Percentiles rank a stretch among this genome's conserved stretches.
Conservation (phyloP, 495 filamentous ascomycete genomes). For the Hypoxylon fuscum region DNA sequence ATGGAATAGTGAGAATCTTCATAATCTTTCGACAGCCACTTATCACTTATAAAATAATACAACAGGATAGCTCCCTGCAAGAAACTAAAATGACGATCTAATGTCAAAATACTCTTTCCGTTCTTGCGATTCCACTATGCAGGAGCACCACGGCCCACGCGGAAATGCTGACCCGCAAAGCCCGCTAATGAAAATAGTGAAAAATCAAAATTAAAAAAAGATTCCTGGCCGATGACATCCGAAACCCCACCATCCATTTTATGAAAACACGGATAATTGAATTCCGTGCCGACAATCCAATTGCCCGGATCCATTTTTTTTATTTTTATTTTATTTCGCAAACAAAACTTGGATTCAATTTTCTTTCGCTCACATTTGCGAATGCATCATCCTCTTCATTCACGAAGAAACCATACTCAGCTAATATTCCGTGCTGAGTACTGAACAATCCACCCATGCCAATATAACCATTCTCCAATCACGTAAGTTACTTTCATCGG, state of each 20-base stretch:
- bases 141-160: neutral
- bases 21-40: slow-evolving; percentile 54
- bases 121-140: neutral
- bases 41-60: too few relatives aligned
- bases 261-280: slow-evolving; percentile 26
- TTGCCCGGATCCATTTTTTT: slow-evolving; percentile 7
- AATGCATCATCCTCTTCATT: neutral
- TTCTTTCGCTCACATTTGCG: neutral
- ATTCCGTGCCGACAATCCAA: slow-evolving; percentile 26
- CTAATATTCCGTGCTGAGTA: slow-evolving; percentile 1
- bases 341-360: slow-evolving; percentile 19
- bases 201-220: slow-evolving; percentile 2
- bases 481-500: slow-evolving; percentile 17
- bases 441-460: slow-evolving; percentile 2
- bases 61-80: neutral
- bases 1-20: slow-evolving; percentile 41
- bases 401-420: slow-evolving; percentile 1
- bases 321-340: slow-evolving; percentile 15
- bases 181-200: slow-evolving; percentile 21
- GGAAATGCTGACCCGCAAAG: neutral
- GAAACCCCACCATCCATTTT: neutral
- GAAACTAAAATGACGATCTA: slow-evolving; percentile 18
- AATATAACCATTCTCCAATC: neutral
- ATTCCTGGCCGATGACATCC: neutral
- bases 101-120: slow-evolving; percentile 5